phyloP scores from a whole-genome alignment of 176 grass and related monocot species.

The Bolboschoenus planiculmis region DNA sequence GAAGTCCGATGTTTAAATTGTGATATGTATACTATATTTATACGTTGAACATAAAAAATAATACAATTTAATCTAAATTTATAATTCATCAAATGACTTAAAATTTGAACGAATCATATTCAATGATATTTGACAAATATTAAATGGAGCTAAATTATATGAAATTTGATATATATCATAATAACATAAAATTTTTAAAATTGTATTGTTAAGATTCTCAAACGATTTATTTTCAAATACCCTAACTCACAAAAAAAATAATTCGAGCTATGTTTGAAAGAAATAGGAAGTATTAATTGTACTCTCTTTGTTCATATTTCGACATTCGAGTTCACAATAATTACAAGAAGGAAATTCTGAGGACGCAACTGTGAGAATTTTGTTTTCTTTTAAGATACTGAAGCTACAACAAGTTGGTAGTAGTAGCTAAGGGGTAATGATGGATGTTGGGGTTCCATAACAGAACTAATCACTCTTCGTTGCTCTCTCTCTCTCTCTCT shows the following conservation, averaged over 20 bases:
- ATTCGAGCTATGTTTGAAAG: too few relatives aligned
- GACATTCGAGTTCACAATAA: not conserved
- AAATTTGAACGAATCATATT: not conserved
- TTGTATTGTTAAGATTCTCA: too few relatives aligned
- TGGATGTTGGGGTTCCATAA: not conserved
- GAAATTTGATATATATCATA: too few relatives aligned
- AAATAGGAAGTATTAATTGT: not conserved
- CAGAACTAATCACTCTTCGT: not conserved
- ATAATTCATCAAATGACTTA: not conserved
- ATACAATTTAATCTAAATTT: too few relatives aligned
- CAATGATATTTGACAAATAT: not conserved
- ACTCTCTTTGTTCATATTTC: not conserved
- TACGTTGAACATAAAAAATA: too few relatives aligned
- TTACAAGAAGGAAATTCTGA: not conserved
- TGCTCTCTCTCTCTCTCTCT: not conserved
- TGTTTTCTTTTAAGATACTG: not conserved
- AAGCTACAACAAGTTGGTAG: not conserved
- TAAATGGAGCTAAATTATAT: too few relatives aligned
- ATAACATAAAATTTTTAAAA: too few relatives aligned
- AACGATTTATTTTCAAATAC: too few relatives aligned
- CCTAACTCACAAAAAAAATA: too few relatives aligned
- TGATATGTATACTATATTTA: too few relatives aligned
- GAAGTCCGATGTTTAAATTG: too few relatives aligned
- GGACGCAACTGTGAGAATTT: not conserved
- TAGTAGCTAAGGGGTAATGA: not conserved